Conservation (phyloP, 73 alveolate species). For the Stentor coeruleus region DNA sequence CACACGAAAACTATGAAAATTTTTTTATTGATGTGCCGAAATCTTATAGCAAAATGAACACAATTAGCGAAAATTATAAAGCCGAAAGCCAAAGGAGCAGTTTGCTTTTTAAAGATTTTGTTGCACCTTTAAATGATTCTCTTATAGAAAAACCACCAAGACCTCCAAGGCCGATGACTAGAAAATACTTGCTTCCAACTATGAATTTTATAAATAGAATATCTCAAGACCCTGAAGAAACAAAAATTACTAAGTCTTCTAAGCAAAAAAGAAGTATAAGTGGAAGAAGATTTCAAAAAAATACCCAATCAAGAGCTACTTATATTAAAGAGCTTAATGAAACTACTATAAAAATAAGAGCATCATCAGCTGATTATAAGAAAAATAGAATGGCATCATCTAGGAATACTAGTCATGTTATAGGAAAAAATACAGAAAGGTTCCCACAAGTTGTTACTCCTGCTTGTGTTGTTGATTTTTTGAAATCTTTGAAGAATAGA, state of each 20-base stretch:
- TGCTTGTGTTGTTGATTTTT: too few relatives aligned
- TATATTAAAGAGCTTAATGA: background rate
- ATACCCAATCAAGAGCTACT: background rate
- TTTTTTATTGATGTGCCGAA: too few relatives aligned
- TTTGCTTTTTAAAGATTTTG: background rate
- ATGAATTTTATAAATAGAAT: background rate
- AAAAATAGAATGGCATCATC: background rate
- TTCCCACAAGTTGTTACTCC: background rate
- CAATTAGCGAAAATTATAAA: too few relatives aligned
- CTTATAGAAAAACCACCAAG: background rate
- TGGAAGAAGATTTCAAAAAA: background rate
- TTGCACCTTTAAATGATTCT: background rate
- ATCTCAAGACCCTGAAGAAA: background rate
- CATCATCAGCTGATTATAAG: background rate
- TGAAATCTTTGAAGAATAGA: too few relatives aligned
- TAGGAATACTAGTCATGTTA: background rate
- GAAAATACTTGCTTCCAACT: background rate
- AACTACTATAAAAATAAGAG: background rate
- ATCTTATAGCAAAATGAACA: background rate
- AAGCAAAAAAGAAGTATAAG: background rate
- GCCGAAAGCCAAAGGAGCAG: background rate
- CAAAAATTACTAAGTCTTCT: background rate
- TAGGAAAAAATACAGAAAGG: background rate
- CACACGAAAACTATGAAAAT: background rate
- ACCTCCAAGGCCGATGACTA: background rate